Conservation (phyloP, 179 eudicot species). For the Spergularia azorica region DNA sequence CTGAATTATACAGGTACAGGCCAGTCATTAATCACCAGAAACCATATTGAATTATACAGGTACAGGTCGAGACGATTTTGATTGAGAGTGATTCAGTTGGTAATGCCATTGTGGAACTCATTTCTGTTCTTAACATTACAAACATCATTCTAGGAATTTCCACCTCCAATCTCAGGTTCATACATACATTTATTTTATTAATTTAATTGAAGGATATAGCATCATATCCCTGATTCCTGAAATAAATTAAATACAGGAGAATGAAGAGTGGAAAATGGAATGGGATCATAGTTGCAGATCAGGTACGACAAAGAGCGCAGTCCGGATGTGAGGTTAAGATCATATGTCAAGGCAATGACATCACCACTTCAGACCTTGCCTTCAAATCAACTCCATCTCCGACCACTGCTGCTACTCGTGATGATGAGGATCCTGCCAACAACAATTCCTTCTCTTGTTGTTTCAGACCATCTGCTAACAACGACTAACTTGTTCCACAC, state of each 20-base stretch:
- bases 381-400: conserved; percentile 11
- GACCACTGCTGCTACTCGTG: background rate
- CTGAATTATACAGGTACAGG: too few relatives aligned
- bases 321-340: conserved; percentile 60
- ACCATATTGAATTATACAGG: conserved; percentile 35
- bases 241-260: conserved; percentile 44
- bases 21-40: too few relatives aligned
- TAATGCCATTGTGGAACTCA: conserved; percentile 72
- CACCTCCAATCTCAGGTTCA: conserved; percentile 60
- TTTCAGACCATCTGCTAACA: conserved; percentile 17
- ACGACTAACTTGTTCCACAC: too few relatives aligned
- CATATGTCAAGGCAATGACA: conserved; percentile 68
- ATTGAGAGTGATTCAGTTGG: conserved; percentile 71
- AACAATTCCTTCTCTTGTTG: conserved; percentile 30
- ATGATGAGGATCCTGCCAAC: background rate
- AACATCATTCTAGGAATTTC: conserved; percentile 65
- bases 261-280: conserved; percentile 50
- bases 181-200: too few relatives aligned
- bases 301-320: conserved; percentile 53
- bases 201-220: too few relatives aligned
- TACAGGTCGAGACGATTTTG: conserved; percentile 75
- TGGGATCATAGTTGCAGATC: conserved; percentile 44
- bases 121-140: conserved; percentile 65
- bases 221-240: background rate
- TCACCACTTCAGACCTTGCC: conserved; percentile 6